These are phyloP conservation scores for Kurtzmaniella quercitrusa DNA, from an alignment of 1,139 yeast species.

Conservation along the genomic window DNA sequence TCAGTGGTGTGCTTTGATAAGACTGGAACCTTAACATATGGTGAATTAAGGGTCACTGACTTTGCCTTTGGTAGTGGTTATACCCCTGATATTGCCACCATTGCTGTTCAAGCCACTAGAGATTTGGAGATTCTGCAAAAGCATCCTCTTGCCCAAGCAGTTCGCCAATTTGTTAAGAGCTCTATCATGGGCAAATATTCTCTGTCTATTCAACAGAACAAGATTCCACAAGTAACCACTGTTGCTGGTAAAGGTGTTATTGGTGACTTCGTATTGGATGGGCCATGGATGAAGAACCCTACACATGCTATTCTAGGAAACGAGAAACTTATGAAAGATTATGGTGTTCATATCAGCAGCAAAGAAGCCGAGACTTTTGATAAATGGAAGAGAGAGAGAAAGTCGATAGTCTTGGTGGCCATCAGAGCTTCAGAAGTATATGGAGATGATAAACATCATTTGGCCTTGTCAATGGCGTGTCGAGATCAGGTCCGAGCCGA, in stretches of 20 bases:
- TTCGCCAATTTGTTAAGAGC: slow-evolving; percentile 37
- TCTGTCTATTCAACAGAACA: slow-evolving; percentile 26
- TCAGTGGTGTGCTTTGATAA: slow-evolving; percentile 73
- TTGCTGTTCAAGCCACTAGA: slow-evolving; percentile 47
- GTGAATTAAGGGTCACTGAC: slow-evolving; percentile 56
- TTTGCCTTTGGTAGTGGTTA: slow-evolving; percentile 18
- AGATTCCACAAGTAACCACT: slow-evolving; percentile 47
- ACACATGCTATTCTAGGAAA: slow-evolving; percentile 58
- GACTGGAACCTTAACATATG: slow-evolving; percentile 75
- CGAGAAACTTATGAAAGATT: slow-evolving; percentile 50
- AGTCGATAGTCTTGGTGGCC: slow-evolving; percentile 60
- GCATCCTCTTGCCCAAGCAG: slow-evolving; percentile 67
- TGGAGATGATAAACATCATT: slow-evolving; percentile 26
- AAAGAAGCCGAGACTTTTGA: slow-evolving; percentile 26
- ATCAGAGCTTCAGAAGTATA: slow-evolving; percentile 25
- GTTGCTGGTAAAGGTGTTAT: slow-evolving; percentile 57
- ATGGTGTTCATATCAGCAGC: slow-evolving; percentile 24
- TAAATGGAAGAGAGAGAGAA: slow-evolving; percentile 60
- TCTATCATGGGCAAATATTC: slow-evolving; percentile 12
- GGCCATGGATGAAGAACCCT: slow-evolving; percentile 16
- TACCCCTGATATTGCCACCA: slow-evolving; percentile 9
- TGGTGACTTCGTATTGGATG: slow-evolving; percentile 34
- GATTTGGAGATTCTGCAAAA: slow-evolving; percentile 63
- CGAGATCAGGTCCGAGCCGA: slow-evolving; percentile 66
- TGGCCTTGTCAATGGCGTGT: slow-evolving; percentile 51